phyloP scores from a whole-genome alignment of 768 basidiomycete genomes.

The Piloderma croceum region DNA sequence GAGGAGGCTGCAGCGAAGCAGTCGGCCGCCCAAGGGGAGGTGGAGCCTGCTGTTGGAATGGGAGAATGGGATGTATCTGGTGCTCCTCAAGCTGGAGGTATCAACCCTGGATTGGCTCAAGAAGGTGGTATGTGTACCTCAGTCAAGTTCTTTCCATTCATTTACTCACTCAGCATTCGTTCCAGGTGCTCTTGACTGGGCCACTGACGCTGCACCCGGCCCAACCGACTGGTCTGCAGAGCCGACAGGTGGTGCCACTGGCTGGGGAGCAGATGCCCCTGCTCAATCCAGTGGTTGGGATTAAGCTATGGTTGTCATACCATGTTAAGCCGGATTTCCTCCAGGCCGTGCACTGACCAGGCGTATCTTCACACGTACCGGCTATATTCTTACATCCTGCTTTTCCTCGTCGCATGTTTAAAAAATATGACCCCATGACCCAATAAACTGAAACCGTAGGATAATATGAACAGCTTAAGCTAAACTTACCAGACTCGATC shows the following conservation, averaged over 20 bases:
- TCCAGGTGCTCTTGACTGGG: constrained; percentile 77
- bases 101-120: constrained; percentile 69
- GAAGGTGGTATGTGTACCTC: constrained; percentile 42
- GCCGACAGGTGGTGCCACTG: constrained; percentile 39
- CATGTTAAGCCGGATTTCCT: background rate
- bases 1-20: constrained; percentile 87
- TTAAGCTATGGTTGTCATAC: constrained; percentile 6
- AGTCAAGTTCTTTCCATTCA: constrained; percentile 1
- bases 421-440: background rate
- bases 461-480: too few species aligned
- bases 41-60: constrained; percentile 40
- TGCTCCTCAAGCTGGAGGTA: constrained; percentile 60
- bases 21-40: constrained; percentile 45
- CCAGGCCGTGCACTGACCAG: too few species aligned
- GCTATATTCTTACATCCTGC: background rate
- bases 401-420: background rate
- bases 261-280: constrained; percentile 31
- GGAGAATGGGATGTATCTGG: constrained; percentile 74
- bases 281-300: constrained; percentile 24
- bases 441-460: too few species aligned
- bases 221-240: constrained; percentile 87
- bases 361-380: too few species aligned
- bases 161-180: constrained; percentile 4
- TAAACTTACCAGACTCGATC: too few species aligned
- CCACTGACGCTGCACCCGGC: constrained; percentile 52